Percentiles rank a stretch among this genome's conserved stretches.
phyloP scores from a whole-genome alignment of 2,329 filamentous ascomycete species.

The Monosporascus sp. region DNA sequence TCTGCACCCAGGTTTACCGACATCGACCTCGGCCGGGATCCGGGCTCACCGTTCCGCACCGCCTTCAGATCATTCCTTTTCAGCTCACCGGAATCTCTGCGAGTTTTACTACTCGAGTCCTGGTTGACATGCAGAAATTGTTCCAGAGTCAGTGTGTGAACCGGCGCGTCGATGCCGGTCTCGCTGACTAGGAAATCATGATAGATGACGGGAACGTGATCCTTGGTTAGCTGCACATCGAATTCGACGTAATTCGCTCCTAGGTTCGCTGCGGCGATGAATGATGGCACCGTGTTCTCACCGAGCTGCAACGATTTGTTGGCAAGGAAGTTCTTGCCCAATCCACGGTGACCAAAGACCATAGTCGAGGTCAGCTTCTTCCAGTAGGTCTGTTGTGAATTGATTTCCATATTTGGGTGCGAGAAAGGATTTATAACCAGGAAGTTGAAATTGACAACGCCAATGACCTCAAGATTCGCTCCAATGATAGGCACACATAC shows the following conservation, averaged over 20 bases:
- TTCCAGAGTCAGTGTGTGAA: constrained; percentile 89
- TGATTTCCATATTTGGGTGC: constrained; percentile 90
- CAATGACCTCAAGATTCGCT: constrained; percentile 82
- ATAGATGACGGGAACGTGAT: constrained; percentile 96
- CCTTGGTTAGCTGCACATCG: constrained; percentile 97
- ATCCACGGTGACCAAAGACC: constrained; percentile 65
- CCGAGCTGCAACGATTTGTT: constrained; percentile 88
- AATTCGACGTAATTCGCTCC: constrained; percentile 72
- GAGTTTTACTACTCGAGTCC: constrained; percentile 40
- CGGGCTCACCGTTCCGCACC: constrained; percentile 24
- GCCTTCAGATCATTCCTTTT: constrained; percentile 19
- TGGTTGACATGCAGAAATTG: constrained; percentile 88
- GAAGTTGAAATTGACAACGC: constrained; percentile 95
- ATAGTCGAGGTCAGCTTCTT: constrained; percentile 86
- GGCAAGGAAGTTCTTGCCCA: constrained; percentile 84
- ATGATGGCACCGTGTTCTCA: constrained; percentile 93
- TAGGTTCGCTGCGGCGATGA: constrained; percentile 91
- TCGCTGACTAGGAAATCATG: constrained; percentile 98
- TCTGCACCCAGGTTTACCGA: constrained; percentile 48
- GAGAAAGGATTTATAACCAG: constrained; percentile 89
- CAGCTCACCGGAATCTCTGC: constrained; percentile 18
- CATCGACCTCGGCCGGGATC: constrained; percentile 42
- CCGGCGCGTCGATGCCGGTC: constrained; percentile 92
- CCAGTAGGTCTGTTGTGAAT: constrained; percentile 91
- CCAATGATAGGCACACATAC: constrained; percentile 87